Conservation (phyloP, 2,329 filamentous ascomycete genomes). For the Aspergillus sp. region DNA sequence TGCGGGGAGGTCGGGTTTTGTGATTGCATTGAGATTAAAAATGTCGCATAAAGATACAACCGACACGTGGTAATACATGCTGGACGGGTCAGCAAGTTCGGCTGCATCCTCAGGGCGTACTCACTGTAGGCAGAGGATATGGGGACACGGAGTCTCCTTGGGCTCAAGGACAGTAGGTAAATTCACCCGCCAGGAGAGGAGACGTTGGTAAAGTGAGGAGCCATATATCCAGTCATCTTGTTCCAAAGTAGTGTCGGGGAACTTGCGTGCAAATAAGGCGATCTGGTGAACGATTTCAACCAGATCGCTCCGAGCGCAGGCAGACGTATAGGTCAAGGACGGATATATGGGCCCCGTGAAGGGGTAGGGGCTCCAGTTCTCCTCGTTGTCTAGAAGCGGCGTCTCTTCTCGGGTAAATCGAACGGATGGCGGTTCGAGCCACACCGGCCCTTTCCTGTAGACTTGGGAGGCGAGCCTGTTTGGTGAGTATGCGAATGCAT, state of each 20-base stretch:
- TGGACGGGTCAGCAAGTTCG: constrained; percentile 5
- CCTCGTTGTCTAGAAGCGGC: constrained; percentile 12
- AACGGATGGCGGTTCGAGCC: constrained; percentile 17
- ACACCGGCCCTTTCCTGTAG: constrained; percentile 18
- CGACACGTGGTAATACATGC: constrained; percentile 21
- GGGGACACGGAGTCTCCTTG: constrained; percentile 15
- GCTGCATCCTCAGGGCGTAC: not conserved
- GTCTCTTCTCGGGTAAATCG: constrained; percentile 17
- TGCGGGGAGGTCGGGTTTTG: not conserved
- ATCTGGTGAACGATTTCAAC: constrained; percentile 17
- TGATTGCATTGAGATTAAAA: constrained; percentile 9
- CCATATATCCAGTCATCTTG: constrained; percentile 15
- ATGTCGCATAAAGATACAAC: constrained; percentile 16
- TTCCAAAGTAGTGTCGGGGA: constrained; percentile 5
- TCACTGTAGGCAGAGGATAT: constrained; percentile 20
- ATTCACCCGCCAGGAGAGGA: constrained; percentile 12
- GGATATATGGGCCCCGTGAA: constrained; percentile 10
- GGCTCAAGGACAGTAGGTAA: constrained; percentile 13
- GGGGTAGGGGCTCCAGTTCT: constrained; percentile 17
- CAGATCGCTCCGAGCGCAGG: constrained; percentile 11
- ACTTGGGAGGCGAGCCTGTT: constrained; percentile 22
- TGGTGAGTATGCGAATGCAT: not conserved
- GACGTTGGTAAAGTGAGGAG: constrained; percentile 7
- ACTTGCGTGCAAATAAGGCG: constrained; percentile 10
- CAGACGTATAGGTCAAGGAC: constrained; percentile 13